Percentiles rank a stretch among this genome's conserved stretches.
phyloP scores from a whole-genome alignment of 169 alveolate species.

The Cryptosporidium sp. region DNA sequence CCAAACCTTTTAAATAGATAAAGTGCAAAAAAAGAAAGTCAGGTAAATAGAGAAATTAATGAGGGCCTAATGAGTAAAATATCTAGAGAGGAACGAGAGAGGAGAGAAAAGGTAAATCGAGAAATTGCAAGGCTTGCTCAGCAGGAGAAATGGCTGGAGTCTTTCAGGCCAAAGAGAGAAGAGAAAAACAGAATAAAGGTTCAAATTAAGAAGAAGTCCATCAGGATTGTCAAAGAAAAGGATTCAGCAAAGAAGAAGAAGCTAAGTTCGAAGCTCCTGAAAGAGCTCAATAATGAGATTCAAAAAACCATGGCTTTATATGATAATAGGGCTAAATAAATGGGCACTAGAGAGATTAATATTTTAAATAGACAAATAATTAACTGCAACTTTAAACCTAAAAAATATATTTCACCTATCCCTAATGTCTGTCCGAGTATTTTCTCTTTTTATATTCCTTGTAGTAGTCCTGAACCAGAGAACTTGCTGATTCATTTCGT shows the following conservation, averaged over 20 bases:
- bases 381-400: not conserved
- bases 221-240: constrained; percentile 19
- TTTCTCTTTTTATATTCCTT: constrained; percentile 40
- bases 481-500: not conserved
- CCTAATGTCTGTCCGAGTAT: not conserved
- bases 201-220: constrained; percentile 2
- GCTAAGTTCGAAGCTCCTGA: not conserved
- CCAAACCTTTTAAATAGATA: not conserved
- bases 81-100: not conserved
- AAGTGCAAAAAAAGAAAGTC: not conserved
- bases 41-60: not conserved
- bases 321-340: not conserved
- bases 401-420: not conserved
- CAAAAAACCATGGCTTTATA: constrained; percentile 41
- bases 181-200: constrained; percentile 27
- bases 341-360: not conserved
- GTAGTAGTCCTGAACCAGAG: not conserved
- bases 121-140: constrained; percentile 21
- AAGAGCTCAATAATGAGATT: constrained; percentile 30
- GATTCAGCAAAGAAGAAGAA: not conserved
- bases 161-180: constrained; percentile 39
- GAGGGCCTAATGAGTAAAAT: constrained; percentile 5
- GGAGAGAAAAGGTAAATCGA: constrained; percentile 23
- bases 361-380: not conserved
- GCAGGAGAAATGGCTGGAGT: constrained; percentile 53